phyloP scores from a whole-genome alignment of 2,329 filamentous ascomycete genomes.

The Simplicillium sp. region DNA sequence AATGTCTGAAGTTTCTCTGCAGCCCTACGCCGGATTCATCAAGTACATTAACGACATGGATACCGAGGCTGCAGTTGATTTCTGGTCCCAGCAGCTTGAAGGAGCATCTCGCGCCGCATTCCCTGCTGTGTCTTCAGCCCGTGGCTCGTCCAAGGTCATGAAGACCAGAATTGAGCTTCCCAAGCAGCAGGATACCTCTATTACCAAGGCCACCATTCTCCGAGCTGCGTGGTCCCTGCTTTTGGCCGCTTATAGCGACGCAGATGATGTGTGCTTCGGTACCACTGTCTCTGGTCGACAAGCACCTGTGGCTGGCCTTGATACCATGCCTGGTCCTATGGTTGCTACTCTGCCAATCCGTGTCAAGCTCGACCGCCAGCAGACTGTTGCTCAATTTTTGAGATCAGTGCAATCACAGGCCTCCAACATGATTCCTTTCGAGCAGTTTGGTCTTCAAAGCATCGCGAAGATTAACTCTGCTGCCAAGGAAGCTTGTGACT shows the following conservation, averaged over 20 bases:
- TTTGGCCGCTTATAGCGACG: constrained; percentile 34
- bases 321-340: constrained; percentile 43
- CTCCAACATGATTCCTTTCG: constrained; percentile 12
- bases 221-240: constrained; percentile 44
- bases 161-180: constrained; percentile 27
- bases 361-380: constrained; percentile 26
- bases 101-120: constrained; percentile 28
- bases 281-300: constrained; percentile 44
- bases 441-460: constrained; percentile 1
- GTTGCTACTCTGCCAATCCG: constrained; percentile 44
- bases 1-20: constrained; percentile 10
- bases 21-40: constrained; percentile 29
- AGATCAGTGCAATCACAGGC: constrained; percentile 12
- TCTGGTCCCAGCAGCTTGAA: constrained; percentile 28
- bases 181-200: constrained; percentile 16
- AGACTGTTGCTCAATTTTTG: constrained; percentile 35
- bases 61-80: constrained; percentile 9
- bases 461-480: constrained; percentile 4
- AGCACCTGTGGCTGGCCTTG: constrained; percentile 28
- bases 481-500: constrained; percentile 1
- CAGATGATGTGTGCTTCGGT: constrained; percentile 43
- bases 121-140: constrained; percentile 13
- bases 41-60: constrained; percentile 24
- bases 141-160: constrained; percentile 34
- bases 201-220: constrained; percentile 39